Evolutionary conservation across 169 alveolate genomes (phyloP).

Genomic region (Eimeria acervulina): DNA sequence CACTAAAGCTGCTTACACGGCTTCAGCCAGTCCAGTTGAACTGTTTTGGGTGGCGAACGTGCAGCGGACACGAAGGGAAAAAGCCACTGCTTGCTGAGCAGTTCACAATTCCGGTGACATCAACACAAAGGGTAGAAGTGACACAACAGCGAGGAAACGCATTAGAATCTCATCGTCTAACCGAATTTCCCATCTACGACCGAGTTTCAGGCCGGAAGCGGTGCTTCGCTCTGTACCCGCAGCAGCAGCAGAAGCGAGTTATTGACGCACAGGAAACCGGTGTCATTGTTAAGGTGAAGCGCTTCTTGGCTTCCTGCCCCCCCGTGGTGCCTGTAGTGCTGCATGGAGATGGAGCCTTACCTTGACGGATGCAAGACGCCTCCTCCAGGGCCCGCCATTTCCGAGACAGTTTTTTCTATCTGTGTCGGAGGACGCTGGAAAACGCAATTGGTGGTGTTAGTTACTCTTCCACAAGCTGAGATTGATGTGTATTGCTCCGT

Average conservation of each 20-base stretch:
- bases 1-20: neutral
- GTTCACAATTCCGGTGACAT: neutral
- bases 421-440: neutral
- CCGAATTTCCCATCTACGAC: neutral
- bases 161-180: neutral
- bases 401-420: neutral
- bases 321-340: neutral
- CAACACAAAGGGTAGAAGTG: neutral
- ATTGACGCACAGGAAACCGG: neutral
- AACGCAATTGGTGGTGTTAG: neutral
- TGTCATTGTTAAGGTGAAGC: neutral
- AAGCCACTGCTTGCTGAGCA: neutral
- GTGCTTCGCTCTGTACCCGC: neutral
- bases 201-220: neutral
- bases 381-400: neutral
- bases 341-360: neutral
- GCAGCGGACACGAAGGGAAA: neutral
- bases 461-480: neutral
- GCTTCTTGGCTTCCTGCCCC: neutral
- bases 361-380: neutral
- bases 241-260: slow-evolving; percentile 8
- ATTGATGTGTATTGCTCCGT: neutral
- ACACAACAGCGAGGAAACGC: neutral
- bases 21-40: neutral
- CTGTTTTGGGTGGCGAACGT: neutral